These are phyloP conservation scores for Leccinum aurantiacum DNA, from an alignment of 768 basidiomycete species.

Conservation along the genomic window DNA sequence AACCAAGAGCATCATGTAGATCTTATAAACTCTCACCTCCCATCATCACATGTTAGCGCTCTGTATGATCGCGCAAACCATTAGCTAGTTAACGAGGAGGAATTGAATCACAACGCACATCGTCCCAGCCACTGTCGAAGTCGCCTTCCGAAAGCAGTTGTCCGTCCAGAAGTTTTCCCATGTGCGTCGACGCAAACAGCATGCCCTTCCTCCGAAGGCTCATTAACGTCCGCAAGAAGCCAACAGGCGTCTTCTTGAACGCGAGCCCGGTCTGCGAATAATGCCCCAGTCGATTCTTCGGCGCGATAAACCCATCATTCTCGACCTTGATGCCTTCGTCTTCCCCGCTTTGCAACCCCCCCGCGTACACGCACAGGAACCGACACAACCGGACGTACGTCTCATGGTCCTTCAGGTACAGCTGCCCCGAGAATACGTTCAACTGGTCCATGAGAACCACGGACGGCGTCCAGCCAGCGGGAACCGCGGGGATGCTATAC, in stretches of 20 bases:
- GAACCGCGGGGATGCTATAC: not conserved
- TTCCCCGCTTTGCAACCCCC: not conserved
- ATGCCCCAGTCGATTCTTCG: not conserved
- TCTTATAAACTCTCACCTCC: not conserved
- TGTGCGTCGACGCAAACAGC: conserved; percentile 38
- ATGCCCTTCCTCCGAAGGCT: conserved; percentile 41
- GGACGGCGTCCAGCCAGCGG: not conserved
- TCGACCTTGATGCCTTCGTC: not conserved
- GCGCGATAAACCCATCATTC: conserved; percentile 12
- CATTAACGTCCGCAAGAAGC: conserved; percentile 22
- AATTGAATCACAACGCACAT: not conserved
- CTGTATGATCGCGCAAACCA: not conserved
- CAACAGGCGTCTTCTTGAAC: conserved; percentile 39
- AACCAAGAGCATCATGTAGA: not conserved
- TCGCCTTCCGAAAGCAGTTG: conserved; percentile 20
- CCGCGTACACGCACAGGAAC: not conserved
- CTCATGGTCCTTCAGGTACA: conserved; percentile 9
- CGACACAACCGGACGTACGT: conserved; percentile 19
- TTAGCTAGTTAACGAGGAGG: not conserved
- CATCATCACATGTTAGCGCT: not conserved
- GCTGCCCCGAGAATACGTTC: not conserved
- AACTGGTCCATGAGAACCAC: not conserved
- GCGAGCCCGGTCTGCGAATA: conserved; percentile 8
- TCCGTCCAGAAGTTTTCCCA: conserved; percentile 40
- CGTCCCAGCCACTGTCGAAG: conserved; percentile 1